Base-by-base conservation (phyloP, 2,329 filamentous ascomycete species). In the Tothia fuscella region DNA sequence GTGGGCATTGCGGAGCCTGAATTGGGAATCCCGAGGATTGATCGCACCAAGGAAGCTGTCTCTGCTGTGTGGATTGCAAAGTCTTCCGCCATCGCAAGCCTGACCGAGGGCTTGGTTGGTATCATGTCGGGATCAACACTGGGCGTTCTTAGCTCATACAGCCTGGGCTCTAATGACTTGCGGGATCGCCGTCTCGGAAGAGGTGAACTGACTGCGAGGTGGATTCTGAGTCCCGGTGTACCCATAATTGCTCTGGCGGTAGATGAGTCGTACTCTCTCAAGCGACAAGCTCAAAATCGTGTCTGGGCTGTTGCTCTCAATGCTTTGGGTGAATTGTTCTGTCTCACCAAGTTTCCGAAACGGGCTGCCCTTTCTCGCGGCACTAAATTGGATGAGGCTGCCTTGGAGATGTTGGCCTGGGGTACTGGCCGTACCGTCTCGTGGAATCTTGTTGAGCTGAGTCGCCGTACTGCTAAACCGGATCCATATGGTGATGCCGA, bases 271-370 rank as follows among this genome's bases (percentile, higher is more conserved):
- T 91, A 87, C 59, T 88, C 72, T 37, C 59, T 71, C 20, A 80
- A 78, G 50, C 78, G 88, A 22, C 79, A 80, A 55, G 65, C 72
- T 3, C 67, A 78, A 38, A 74, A 76, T 10, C 78, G 88, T 21
- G 74, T 91, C 10, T 96, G 87, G 86, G 86, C 84, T n/a, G 80
- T 89, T 31, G 84, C 78, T n/a, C 63, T 98, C 40, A 98, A 98
- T 56, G 89, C 91, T 0, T 67, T 98, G 6, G 91, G 91, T 1
- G 91, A 98, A 58, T 67, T 94, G 0, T 96, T 81, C 58, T 94
- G 89, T 51, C 67, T 96, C 2, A 81, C 74, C 2, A 78, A 84
- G 37, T 69, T 80, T 5, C 86, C 85, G 0, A 68, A 60, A 20
- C 68, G 70, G 26, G 64, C 67, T 16, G 20, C 42, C 17, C 17